A percentile compares a stretch with the other conserved stretches of the same genome.
phyloP scores from a whole-genome alignment of 768 basidiomycete species.

The Amanita rubescens region DNA sequence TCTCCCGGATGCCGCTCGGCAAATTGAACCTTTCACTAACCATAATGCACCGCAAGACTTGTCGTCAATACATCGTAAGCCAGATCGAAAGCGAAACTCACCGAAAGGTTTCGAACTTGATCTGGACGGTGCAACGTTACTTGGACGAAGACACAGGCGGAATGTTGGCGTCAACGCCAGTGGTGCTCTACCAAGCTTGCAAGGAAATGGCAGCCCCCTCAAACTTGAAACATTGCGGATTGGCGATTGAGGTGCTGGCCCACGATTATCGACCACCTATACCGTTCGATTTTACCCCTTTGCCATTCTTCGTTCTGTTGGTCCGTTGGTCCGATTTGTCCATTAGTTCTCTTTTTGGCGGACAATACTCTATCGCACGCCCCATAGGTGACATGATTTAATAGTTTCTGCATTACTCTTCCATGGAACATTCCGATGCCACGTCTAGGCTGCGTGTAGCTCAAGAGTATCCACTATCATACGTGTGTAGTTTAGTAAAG shows the following conservation, averaged over 20 bases:
- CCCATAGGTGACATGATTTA: not conserved
- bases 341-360: not conserved
- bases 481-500: no score
- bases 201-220: not conserved
- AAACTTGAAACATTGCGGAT: constrained; percentile 7
- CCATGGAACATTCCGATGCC: no score
- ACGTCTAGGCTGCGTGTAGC: no score
- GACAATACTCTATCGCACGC: not conserved
- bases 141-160: constrained; percentile 61
- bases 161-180: constrained; percentile 13
- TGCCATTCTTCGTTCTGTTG: not conserved
- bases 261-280: not conserved
- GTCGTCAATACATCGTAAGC: constrained; percentile 2
- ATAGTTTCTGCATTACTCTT: no score
- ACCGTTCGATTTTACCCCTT: not conserved
- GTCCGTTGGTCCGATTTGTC: not conserved
- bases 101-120: constrained; percentile 67
- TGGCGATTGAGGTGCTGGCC: constrained; percentile 14
- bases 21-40: not conserved
- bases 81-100: constrained; percentile 6
- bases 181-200: constrained; percentile 4
- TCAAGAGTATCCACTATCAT: no score
- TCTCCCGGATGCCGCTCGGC: constrained; percentile 3
- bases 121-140: constrained; percentile 77
- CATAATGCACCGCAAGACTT: not conserved